Evolutionary conservation across 345 rosid species (phyloP), one percentile per base, ranked within the genome.

Genomic region (Populus nigra): DNA sequence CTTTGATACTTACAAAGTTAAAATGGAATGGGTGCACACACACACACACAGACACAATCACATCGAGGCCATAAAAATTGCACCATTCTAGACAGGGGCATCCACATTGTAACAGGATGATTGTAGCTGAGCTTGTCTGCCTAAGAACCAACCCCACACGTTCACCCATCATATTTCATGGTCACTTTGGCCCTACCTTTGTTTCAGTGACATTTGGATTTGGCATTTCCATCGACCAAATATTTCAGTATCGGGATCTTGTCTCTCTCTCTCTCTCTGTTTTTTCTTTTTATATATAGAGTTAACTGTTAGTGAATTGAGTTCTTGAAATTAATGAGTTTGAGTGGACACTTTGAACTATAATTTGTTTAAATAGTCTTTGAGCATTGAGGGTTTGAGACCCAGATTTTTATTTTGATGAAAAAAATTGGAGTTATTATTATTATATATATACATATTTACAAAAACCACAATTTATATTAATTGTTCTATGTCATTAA

Each of bases 71-170:
- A 57, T n/a, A 27, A 3, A n/a, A 9, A 23, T n/a, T n/a, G 15
- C 29, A 59, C 29, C 63, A 59, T 45, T 70, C 8, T 27, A 41
- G 53, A 47, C 31, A 45, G 27, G 18, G 17, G 55, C 3, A 45
- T 39, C 33, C 35, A 16, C 23, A 12, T 29, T 35, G 36, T 17
- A 45, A 35, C 36, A 45, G 35, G 8, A 2, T 18, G 53, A 33
- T 45, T 66, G 11, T 38, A 65, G 13, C 22, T 27, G 23, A 25
- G 68, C 16, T 65, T 49, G 81, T 78, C 69, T 10, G 57, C 71
- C 39, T 15, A 10, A 75, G 6, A 16, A 22, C 73, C 66, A 75
- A 68, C 82, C 82, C 67, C 65, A 2, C 79, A 82, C 73, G 79
- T 82, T 67, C 71, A 43, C 39, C 29, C 33, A 3, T 67, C 72